These are phyloP conservation scores for Agapanthus africanus DNA, from an alignment of 106 monocot species.

Conservation along the genomic window DNA sequence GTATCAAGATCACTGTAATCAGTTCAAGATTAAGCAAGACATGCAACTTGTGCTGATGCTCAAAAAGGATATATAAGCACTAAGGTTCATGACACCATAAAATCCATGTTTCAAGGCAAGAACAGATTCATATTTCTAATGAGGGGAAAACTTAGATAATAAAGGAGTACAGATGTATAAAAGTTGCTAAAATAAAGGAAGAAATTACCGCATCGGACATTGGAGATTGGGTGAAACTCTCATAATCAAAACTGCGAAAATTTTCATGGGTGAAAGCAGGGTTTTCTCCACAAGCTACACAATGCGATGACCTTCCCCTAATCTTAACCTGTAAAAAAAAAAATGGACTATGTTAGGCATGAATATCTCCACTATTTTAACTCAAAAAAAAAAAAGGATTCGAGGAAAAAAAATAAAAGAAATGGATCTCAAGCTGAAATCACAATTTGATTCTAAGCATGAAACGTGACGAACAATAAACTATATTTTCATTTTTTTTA, in stretches of 20 bases:
- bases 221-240: constrained; percentile 83
- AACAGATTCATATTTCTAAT: not conserved
- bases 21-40: not conserved
- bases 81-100: too few relatives aligned
- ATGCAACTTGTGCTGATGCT: too few relatives aligned
- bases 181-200: constrained; percentile 1
- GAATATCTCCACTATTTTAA: too few relatives aligned
- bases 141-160: not conserved
- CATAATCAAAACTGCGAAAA: constrained; percentile 85
- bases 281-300: constrained; percentile 76
- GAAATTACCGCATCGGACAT: constrained; percentile 84
- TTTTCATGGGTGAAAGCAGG: constrained; percentile 42
- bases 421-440: too few relatives aligned
- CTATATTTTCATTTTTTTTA: too few relatives aligned
- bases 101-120: not conserved
- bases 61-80: too few relatives aligned
- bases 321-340: constrained; percentile 78
- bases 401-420: too few relatives aligned
- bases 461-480: too few relatives aligned
- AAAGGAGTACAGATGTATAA: not conserved
- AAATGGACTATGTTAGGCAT: not conserved
- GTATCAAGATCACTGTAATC: not conserved
- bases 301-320: constrained; percentile 64
- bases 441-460: too few relatives aligned
- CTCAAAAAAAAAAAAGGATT: too few relatives aligned